Evolutionary conservation across 805 yeast species (phyloP).

Genomic region (Ogataea corticis): DNA sequence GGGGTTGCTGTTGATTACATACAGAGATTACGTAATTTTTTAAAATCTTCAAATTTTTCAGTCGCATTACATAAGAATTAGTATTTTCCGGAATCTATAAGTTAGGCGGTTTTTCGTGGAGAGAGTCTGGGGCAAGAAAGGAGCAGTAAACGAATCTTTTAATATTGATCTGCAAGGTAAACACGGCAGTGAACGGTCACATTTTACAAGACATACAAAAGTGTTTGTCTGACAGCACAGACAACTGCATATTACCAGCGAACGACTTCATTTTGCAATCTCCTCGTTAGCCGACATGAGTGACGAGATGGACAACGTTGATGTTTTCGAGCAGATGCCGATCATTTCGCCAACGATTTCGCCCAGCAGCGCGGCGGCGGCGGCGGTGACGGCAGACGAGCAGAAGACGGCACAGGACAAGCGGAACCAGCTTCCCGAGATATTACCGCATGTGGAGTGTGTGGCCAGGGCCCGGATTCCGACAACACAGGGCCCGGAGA

Average conservation of each 20-base stretch:
- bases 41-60: not conserved
- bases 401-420: slow-evolving; percentile 20
- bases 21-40: too few species aligned
- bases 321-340: slow-evolving; percentile 38
- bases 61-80: not conserved
- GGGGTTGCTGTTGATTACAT: not conserved
- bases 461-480: slow-evolving; percentile 95
- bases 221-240: not conserved
- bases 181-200: not conserved
- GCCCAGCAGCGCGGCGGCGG: slow-evolving; percentile 26
- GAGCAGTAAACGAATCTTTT: not conserved
- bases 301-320: slow-evolving; percentile 7
- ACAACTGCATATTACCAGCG: too few species aligned
- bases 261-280: too few species aligned
- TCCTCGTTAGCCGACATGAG: slow-evolving; percentile 3
- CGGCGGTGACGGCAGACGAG: slow-evolving; percentile 9
- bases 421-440: slow-evolving; percentile 47
- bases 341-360: slow-evolving; percentile 42
- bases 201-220: not conserved
- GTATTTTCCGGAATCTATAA: slow-evolving; percentile 3
- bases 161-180: not conserved
- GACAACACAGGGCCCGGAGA: slow-evolving; percentile 92
- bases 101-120: slow-evolving; percentile 2
- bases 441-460: slow-evolving; percentile 78
- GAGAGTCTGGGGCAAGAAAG: slow-evolving; percentile 5